Conservation (phyloP, 345 rosid species). For the Mercurialis annua region DNA sequence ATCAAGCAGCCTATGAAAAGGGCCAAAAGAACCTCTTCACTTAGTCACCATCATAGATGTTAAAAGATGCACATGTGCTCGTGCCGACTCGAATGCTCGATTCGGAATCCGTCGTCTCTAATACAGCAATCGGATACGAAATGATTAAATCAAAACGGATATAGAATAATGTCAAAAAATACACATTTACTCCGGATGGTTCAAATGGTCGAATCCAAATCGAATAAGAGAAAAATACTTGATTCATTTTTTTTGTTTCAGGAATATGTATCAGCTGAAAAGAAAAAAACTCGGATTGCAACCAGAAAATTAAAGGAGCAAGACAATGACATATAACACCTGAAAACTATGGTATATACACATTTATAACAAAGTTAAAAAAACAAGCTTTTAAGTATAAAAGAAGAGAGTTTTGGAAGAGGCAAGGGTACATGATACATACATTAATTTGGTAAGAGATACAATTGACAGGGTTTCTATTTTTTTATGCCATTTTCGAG, state of each 20-base stretch:
- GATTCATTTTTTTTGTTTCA: no score
- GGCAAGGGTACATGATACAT: slow-evolving; percentile 27
- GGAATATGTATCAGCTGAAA: no score
- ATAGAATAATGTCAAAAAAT: no score
- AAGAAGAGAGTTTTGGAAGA: slow-evolving; percentile 26
- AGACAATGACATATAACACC: not conserved
- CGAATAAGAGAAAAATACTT: no score
- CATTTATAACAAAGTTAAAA: slow-evolving; percentile 32
- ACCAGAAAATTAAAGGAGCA: not conserved
- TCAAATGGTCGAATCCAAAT: no score
- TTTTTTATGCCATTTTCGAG: slow-evolving; percentile 15
- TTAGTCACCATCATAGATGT: slow-evolving; percentile 23
- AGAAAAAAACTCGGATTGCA: not conserved
- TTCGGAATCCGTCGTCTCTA: no score
- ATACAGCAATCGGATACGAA: no score
- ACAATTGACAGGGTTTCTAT: slow-evolving; percentile 18
- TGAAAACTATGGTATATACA: slow-evolving; percentile 38
- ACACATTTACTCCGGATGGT: no score
- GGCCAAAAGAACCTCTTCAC: slow-evolving; percentile 21
- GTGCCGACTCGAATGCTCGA: no score
- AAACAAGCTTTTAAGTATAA: slow-evolving; percentile 37
- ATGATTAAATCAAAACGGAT: no score
- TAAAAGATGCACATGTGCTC: no score
- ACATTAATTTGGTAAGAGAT: slow-evolving; percentile 40
- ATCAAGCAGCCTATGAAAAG: slow-evolving; percentile 4